Evolutionary conservation across 129 eudicot species (phyloP).

Genomic region (Apium graveolens): DNA sequence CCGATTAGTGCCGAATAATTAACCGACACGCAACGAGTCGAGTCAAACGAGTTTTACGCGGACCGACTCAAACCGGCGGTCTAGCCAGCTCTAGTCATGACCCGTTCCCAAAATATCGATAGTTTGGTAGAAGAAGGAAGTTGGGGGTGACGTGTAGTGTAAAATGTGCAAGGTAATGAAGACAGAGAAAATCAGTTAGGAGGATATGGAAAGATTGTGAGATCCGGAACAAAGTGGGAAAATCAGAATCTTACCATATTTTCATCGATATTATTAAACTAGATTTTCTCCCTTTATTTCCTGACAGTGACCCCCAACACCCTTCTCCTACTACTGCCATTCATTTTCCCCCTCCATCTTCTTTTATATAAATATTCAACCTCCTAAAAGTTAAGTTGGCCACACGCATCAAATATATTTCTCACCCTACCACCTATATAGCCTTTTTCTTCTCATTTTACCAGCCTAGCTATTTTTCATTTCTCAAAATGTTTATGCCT

Average conservation of each 20-base stretch:
- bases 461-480: background rate
- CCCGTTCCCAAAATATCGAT: background rate
- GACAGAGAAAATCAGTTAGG: background rate
- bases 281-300: slow-evolving; percentile 33
- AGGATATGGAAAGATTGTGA: slow-evolving; percentile 24
- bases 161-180: background rate
- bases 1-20: too few relatives aligned
- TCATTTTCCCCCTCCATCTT: background rate
- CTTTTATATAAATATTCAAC: background rate
- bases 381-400: background rate
- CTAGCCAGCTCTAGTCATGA: too few relatives aligned
- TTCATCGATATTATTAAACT: slow-evolving; percentile 29
- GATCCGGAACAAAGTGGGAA: slow-evolving; percentile 76
- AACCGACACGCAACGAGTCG: too few relatives aligned
- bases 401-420: background rate
- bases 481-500: too few relatives aligned
- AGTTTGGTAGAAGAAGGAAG: too few relatives aligned
- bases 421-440: background rate
- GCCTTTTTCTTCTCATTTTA: background rate
- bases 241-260: slow-evolving; percentile 53
- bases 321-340: slow-evolving; percentile 1
- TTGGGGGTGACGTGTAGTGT: too few relatives aligned
- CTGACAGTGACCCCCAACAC: slow-evolving; percentile 28
- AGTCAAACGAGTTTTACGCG: too few relatives aligned
- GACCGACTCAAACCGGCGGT: too few relatives aligned